A percentile compares a stretch with the other conserved stretches of the same genome.
These are phyloP conservation scores for Sordaria brevicollis DNA, from an alignment of 495 filamentous ascomycete genomes.

Conservation along the genomic window DNA sequence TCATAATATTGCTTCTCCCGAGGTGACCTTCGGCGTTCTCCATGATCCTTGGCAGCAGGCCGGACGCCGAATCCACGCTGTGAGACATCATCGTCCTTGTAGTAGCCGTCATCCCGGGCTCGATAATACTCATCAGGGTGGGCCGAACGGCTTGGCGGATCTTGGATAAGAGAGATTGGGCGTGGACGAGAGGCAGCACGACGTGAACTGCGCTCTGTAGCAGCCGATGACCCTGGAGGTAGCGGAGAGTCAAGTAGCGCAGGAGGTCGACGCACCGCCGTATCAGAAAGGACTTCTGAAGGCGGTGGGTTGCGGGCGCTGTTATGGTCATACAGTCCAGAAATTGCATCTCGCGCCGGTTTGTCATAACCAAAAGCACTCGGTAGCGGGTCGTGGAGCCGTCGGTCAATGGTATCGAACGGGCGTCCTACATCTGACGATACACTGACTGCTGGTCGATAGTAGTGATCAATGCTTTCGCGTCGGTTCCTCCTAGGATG, in stretches of 20 bases:
- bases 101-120: constrained; percentile 20
- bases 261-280: constrained; percentile 19
- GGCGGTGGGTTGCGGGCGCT: constrained; percentile 34
- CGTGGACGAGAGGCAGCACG: constrained; percentile 21
- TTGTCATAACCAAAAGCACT: constrained; percentile 54
- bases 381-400: constrained; percentile 48
- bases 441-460: constrained; percentile 55
- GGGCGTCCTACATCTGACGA: constrained; percentile 45
- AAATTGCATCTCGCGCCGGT: constrained; percentile 29
- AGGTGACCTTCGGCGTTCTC: constrained; percentile 16
- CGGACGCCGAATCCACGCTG: constrained; percentile 37
- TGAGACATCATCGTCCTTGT: constrained; percentile 27
- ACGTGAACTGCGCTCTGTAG: constrained; percentile 3
- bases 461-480: constrained; percentile 44
- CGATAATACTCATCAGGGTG: constrained; percentile 35
- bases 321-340: constrained; percentile 34
- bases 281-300: constrained; percentile 23
- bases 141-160: constrained; percentile 20
- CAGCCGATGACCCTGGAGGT: background rate
- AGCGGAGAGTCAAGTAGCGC: constrained; percentile 18
- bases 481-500: constrained; percentile 33
- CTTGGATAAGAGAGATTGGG: constrained; percentile 39
- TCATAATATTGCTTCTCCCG: constrained; percentile 21
- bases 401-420: constrained; percentile 21
- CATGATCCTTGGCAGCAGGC: constrained; percentile 21